Base-by-base conservation (phyloP, 129 eudicot genomes). In the Dittrichia graveolens region DNA sequence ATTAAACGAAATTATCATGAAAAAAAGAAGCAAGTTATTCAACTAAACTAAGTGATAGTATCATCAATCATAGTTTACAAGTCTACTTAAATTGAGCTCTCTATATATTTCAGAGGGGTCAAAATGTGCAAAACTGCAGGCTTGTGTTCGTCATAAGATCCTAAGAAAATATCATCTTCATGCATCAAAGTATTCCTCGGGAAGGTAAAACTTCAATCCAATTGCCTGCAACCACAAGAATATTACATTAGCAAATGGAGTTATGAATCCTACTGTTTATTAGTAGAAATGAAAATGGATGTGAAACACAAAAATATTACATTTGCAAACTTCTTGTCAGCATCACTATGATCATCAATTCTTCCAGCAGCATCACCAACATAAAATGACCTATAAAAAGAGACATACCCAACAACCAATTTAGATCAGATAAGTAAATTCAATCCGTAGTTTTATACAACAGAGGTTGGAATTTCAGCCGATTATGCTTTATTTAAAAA, bases 341-440 rank as follows among this genome's bases (percentile, higher is more conserved):
- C 95, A 79, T 90, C 91, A 84, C 96, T 87, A 58, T 94, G 98
- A 72, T 94, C 98, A 24, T 78, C 57, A 37, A 59, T 82, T 73
- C 98, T 87, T 75, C 98, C 96, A 79, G 96, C 98, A 13, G 98
- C 98, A 79, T 94, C 98, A 79, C 98, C 98, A 69, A 94, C 98
- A 84, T 90, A 94, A 69, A 94, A 94, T 69, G 96, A 94, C 63
- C 96, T 94, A 75, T 15, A 73, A 7, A 38, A 45, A 63, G 52
- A 8, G 4, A 35, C 18, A 40, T 10, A 14, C 2, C 18, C n/a
- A 6, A 43, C 13, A 46, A 4, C 4, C 66, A 44, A 16, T 64
- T 67, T 39, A 58, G 3, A 74, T 10, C 56, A 41, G 52, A 53
- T 1, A 55, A 34, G 15, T 13, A 76, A 56, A 66, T 34, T 24